Base-by-base conservation (phyloP, 108 stramenopile genomes). In the Cyclostephanos tholiformis region DNA sequence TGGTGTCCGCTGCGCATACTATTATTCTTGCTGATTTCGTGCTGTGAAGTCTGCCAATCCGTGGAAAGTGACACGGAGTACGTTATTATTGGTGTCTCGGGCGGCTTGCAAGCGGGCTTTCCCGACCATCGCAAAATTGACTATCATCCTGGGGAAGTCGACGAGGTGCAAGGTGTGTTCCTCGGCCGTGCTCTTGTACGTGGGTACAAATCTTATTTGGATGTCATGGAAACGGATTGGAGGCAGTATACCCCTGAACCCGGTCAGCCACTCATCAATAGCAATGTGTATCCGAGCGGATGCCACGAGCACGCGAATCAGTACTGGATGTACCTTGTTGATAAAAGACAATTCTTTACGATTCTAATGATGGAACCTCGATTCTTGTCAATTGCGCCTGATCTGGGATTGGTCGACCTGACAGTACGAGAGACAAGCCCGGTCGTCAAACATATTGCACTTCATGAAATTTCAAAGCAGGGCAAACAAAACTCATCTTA, bases 251-350 rank as follows among this genome's bases (percentile, higher is more conserved):
- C 60, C 12, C 50, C 65, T 6, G 85, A 85, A 53, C 80, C 82
- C 12, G 77, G 63, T 27, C 81, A 68, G 19, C 80, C 86, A 5
- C 22, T 80, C 10, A 78, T 88, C 43, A 88, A 88, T 43, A 49
- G 62, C 22, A 70, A 78, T 71, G 83, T 88, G 6, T 63, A 81
- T 52, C 67, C 85, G 12, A 83, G 66, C 27, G 87, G 87, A 32
- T 88, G 87, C 69, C 53, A 83, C 17, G 85, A 88, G 57, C 87
- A 88, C 48, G 85, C 85, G 57, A 88, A 88, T 51, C 63, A 82
- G 43, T 85, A 88, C 71, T 83, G 76, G 43, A 72, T 88, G 16
- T 88, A 88, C 25, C 56, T 82, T 23, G 83, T 88, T 0, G 87
- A 88, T 71, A 48, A 63, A 13, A 43, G 87, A 12, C 85, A 86